Evolutionary conservation across 2,329 filamentous ascomycete genomes (phyloP), one percentile per base, ranked within the genome.

Genomic region (Sporothrix curviconia): DNA sequence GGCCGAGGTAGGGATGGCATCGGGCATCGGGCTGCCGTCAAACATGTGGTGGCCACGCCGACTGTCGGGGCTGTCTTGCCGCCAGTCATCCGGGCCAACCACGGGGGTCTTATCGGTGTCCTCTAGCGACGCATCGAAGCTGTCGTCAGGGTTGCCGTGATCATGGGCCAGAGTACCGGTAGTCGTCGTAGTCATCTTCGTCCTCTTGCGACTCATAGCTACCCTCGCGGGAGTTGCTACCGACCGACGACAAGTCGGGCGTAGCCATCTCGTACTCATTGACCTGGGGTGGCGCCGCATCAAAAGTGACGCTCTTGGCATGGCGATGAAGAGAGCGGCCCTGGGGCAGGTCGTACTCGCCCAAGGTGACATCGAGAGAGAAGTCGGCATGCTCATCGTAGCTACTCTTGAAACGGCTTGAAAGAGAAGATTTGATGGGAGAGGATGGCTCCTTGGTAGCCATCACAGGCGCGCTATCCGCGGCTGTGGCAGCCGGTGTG

Each of bases 241-340:
- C 90, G 24, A 95, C 79, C 0, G 92, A 95, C 1, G 92, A 96
- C n/a, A 95, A 83, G 68, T 96, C 94, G 11, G 94, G 94, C 2
- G 94, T 99, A 34, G 90, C 89, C 88, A 96, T 92, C 73, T 97
- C 94, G 70, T 97, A 99, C 73, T 99, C 94, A 69, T 97, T 96
- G 66, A 99, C 82, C 69, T 95, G 89, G 24, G 94, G 94, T 22
- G 92, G 92, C 2, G 90, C 91, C 37, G 87, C 88, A 72, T 97
- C 91, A 69, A 99, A 99, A 0, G 92, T 99, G 59, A 99, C 94
- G 66, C 92, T 96, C 78, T 99, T 99, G 49, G 90, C 86, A 72
- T 96, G 89, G 55, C 91, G 87, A 68, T 90, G 87, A 42, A 91
- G 78, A 12, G 79, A 80, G 63, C 83, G 84, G 55, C 87, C 86